phyloP scores from a whole-genome alignment of 2,329 filamentous ascomycete genomes.

The Colletotrichum navitas region DNA sequence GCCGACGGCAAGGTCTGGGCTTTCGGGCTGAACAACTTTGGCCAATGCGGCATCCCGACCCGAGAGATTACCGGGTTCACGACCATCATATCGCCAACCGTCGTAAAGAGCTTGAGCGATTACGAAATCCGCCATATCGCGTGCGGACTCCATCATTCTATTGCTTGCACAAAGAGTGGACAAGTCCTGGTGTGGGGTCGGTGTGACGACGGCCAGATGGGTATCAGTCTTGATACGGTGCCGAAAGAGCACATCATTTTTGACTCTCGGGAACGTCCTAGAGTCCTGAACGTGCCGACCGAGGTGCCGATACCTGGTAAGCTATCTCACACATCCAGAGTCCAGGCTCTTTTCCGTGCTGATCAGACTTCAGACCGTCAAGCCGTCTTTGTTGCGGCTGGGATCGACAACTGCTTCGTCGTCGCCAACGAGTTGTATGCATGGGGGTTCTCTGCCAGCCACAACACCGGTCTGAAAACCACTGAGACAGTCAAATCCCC shows the following conservation, averaged over 20 bases:
- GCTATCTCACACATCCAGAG: constrained; percentile 5
- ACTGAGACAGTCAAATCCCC: constrained; percentile 74
- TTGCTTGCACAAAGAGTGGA: constrained; percentile 57
- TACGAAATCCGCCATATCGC: constrained; percentile 68
- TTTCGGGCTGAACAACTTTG: constrained; percentile 80
- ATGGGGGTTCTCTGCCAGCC: constrained; percentile 32
- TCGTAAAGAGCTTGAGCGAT: constrained; percentile 66
- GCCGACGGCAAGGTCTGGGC: constrained; percentile 73
- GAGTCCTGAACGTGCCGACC: constrained; percentile 68
- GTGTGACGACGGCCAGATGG: constrained; percentile 65
- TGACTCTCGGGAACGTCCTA: constrained; percentile 72
- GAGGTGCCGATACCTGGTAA: constrained; percentile 44
- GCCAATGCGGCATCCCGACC: constrained; percentile 70
- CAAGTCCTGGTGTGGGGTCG: constrained; percentile 62
- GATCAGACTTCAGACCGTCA: constrained; percentile 24
- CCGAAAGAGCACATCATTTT: constrained; percentile 67
- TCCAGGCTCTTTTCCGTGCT: not conserved
- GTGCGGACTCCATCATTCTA: constrained; percentile 76
- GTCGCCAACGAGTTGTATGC: constrained; percentile 20
- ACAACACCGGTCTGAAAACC: constrained; percentile 34
- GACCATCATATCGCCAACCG: constrained; percentile 65
- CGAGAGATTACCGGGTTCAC: constrained; percentile 36
- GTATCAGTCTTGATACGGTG: constrained; percentile 66
- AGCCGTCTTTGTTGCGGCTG: constrained; percentile 52
- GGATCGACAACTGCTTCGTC: constrained; percentile 36